Conservation (phyloP, 331 rosid species). For the Prunus yedoensis region DNA sequence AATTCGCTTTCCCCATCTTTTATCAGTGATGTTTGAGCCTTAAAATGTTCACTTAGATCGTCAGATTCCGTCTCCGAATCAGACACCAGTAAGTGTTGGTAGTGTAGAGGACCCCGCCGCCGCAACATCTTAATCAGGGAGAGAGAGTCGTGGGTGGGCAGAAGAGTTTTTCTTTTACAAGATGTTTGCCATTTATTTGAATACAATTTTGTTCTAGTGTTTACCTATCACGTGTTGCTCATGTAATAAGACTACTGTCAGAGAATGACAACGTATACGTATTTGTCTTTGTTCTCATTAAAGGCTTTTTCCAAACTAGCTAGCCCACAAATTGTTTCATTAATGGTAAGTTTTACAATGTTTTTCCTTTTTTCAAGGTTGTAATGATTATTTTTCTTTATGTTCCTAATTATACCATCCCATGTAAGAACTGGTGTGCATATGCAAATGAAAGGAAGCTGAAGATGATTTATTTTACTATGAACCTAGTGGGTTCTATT, state of each 20-base stretch:
- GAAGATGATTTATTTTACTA: too few relatives aligned
- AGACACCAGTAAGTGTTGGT: conserved; percentile 5
- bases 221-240: neutral
- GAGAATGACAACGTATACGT: neutral
- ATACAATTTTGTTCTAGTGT: too few relatives aligned
- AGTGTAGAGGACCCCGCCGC: neutral
- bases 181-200: too few relatives aligned
- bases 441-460: too few relatives aligned
- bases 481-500: too few relatives aligned
- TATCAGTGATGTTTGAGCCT: neutral
- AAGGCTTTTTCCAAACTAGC: too few relatives aligned
- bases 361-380: too few relatives aligned
- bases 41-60: neutral
- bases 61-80: conserved; percentile 34
- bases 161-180: neutral
- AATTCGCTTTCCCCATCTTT: neutral
- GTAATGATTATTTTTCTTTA: too few relatives aligned
- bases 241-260: neutral
- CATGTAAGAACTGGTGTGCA: too few relatives aligned
- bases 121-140: conserved; percentile 11
- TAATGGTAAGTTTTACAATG: too few relatives aligned
- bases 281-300: neutral
- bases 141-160: neutral
- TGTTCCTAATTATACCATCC: too few relatives aligned
- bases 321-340: too few relatives aligned